Evolutionary conservation across 176 grass and related monocot genomes (phyloP), one percentile per base, ranked within the genome.

Genomic region (Paspalum notatum): DNA sequence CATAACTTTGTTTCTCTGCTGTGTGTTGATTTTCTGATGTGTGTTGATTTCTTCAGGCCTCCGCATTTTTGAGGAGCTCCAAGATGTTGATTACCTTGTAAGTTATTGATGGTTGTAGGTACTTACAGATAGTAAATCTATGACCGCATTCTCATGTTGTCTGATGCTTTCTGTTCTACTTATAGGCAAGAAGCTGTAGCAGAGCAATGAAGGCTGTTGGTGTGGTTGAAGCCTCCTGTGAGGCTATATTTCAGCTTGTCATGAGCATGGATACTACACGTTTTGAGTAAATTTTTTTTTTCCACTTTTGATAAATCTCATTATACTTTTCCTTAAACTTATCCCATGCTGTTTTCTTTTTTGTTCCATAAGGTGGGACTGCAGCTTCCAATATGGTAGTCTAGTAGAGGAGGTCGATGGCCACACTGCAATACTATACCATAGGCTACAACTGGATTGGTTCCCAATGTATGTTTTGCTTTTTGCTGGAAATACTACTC

Each of bases 121-220:
- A 91, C 84, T 74, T 45, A 78, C 53, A 72, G 7, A 44, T 66
- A 71, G 52, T 80, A 24, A 80, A 53, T 84, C 20, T 87, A 72
- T 43, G 43, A 14, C 18, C 64, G 10, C 32, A 72, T 85, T 75
- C 66, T n/a, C 47, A 85, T 90, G 27, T 75, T 86, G 37, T 54
- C 51, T 86, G 16, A 82, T 73, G 74, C 24, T 85, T 85, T 87
- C 72, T 84, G 26, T 81, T 63, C 49, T 62, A 85, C 79, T 55
- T 20, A n/a, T 52, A 98, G 95, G 80, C 95, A 82, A 95, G 90
- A 85, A 93, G 92, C 59, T 98, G 95, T 86, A 92, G 95, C 72
- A 91, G 82, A 89, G 92, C 95, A 87, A 98, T 98, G 95, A 98
- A 91, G 87, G 95, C 95, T 83, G 95, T 98, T 79, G 92, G 95